Base-by-base conservation (phyloP, 202 grass and related monocot genomes). In the Saccharum hybrid region DNA sequence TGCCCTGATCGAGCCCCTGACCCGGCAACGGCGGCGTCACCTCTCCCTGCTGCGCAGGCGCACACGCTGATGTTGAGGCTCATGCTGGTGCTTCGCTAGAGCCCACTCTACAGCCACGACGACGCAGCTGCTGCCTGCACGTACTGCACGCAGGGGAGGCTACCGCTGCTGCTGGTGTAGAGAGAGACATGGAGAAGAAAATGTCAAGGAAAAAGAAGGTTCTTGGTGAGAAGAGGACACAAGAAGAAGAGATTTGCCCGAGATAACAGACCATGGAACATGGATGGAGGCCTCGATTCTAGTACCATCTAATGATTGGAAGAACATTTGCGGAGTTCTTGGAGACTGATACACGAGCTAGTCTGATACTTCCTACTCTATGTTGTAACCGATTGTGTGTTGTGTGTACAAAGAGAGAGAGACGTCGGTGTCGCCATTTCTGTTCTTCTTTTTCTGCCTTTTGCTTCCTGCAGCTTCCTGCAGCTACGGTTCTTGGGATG, bases 1-100 rank as follows among this genome's bases (percentile, higher is more conserved):
- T 94, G 94, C 94, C 94, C 39, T 97, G 81, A 36, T 36, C 34
- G 4, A 36, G 4, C 34, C 4, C 34, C 34, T 36, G 34, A 36
- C 34, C 34, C 4, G 48, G 46, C 46, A 15, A 15, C 46, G 46
- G 48, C 48, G 14, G 48, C 48, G 48, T 15, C 48, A 18, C 5
- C 48, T 52, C 48, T 6, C 48, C 13, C 48, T 18, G 7, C 54
- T 26, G 36, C 38, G 31, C 26, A 1, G 26, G 26, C 0, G 26
- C 66, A 63, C 64, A 43, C 42, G 49, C 77, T 37, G 31, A 48
- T 22, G 38, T 31, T 66, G 23, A 15, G 12, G 45, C 40, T 60
- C 43, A 14, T n/a, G 33, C n/a, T 54, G 37, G 26, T 26, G 26
- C 26, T 26, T 0, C 26, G 26, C 26, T 26, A 1, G 68, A 51